phyloP scores from a whole-genome alignment of 192 early-diverging fungal species.

The Physocladia obscura region DNA sequence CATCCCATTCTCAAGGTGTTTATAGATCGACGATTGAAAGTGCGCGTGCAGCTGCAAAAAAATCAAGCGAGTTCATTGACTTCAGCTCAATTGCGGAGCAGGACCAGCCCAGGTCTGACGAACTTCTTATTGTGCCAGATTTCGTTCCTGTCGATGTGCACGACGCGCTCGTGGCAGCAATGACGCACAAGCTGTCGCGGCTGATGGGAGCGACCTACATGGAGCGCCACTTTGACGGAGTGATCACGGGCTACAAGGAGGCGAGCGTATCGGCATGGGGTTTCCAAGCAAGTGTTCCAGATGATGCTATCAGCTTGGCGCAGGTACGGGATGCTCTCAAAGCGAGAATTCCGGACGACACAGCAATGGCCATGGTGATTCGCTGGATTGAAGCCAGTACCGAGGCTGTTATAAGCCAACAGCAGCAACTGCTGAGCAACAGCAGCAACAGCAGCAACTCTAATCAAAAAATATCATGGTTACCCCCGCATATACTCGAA shows the following conservation, averaged over 20 bases:
- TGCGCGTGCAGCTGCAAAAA: too few species aligned
- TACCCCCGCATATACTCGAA: constrained; percentile 79
- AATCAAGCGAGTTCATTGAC: too few species aligned
- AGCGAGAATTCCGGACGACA: background rate
- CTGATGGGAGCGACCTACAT: constrained; percentile 57
- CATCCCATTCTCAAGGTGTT: too few species aligned
- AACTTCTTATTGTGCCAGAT: background rate
- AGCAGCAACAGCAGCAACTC: constrained; percentile 61
- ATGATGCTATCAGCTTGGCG: background rate
- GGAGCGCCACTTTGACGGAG: constrained; percentile 75
- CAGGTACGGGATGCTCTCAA: background rate
- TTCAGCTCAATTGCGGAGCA: too few species aligned
- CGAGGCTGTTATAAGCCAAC: background rate
- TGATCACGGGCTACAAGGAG: constrained; percentile 56
- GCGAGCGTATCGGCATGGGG: constrained; percentile 23
- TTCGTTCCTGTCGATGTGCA: background rate
- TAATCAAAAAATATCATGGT: constrained; percentile 48
- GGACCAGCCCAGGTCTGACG: background rate
- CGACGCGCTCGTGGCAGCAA: constrained; percentile 14
- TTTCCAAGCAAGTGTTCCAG: background rate
- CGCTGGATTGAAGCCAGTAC: background rate
- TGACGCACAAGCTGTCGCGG: constrained; percentile 45
- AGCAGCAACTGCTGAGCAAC: background rate
- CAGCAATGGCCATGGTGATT: background rate
- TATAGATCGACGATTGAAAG: too few species aligned